Evolutionary conservation across 2,329 filamentous ascomycete species (phyloP).

Genomic region (Cladosporium sp.): DNA sequence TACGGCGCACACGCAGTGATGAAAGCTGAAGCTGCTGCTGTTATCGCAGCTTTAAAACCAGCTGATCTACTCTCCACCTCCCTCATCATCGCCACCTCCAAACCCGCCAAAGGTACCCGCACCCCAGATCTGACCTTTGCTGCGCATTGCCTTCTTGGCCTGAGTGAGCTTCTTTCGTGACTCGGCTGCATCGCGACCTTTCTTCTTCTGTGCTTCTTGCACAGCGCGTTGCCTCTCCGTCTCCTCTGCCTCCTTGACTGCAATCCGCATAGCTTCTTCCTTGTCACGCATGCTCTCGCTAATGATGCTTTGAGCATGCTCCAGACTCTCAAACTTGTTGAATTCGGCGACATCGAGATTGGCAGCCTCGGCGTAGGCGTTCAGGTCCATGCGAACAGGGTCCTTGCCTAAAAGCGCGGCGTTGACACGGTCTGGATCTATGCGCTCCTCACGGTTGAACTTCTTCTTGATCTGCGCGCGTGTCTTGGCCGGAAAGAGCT

Average conservation of each 20-base stretch:
- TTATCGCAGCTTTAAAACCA: background rate
- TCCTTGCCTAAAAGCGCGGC: constrained; percentile 50
- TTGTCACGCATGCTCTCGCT: constrained; percentile 26
- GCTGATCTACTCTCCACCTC: background rate
- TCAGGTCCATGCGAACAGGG: constrained; percentile 31
- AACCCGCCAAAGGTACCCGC: constrained; percentile 19
- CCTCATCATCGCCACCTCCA: constrained; percentile 17
- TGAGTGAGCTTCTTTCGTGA: constrained; percentile 29
- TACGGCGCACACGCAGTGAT: no score
- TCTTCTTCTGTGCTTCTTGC: constrained; percentile 30
- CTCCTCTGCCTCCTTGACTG: constrained; percentile 33
- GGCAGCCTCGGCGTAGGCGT: constrained; percentile 36
- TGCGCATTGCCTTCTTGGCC: constrained; percentile 24
- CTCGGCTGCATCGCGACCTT: constrained; percentile 22
- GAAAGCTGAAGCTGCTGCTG: constrained; percentile 1
- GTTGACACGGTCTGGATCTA: constrained; percentile 59
- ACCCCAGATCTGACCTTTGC: constrained; percentile 21
- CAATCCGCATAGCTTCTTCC: constrained; percentile 30
- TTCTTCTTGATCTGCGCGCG: constrained; percentile 75
- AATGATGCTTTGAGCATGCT: constrained; percentile 32
- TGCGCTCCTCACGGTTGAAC: constrained; percentile 72
- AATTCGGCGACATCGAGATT: constrained; percentile 35
- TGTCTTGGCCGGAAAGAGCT: constrained; percentile 68
- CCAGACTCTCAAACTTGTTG: constrained; percentile 30
- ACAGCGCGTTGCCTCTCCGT: constrained; percentile 28